These are phyloP conservation scores for Penicillium sp. DNA, from an alignment of 2,329 filamentous ascomycete species.

Conservation along the genomic window DNA sequence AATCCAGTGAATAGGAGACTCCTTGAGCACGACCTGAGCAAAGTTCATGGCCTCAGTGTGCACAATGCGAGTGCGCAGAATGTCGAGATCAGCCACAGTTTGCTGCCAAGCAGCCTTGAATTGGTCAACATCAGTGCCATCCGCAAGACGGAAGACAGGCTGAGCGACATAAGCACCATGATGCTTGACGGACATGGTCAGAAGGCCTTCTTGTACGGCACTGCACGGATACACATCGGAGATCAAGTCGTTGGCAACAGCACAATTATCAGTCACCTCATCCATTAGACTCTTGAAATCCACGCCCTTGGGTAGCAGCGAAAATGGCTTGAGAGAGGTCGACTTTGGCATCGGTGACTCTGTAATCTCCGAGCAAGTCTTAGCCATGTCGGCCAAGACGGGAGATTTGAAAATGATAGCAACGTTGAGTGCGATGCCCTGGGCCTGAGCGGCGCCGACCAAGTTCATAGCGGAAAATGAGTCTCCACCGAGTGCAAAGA, in stretches of 20 bases:
- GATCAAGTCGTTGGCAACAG: constrained; percentile 29
- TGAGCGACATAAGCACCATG: constrained; percentile 50
- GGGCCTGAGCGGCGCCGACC: constrained; percentile 41
- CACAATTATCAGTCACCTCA: constrained; percentile 32
- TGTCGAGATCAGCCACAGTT: constrained; percentile 45
- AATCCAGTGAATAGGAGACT: constrained; percentile 36
- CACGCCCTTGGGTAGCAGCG: constrained; percentile 24
- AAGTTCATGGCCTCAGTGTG: constrained; percentile 39
- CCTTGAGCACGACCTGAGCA: constrained; percentile 41
- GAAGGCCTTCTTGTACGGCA: constrained; percentile 45
- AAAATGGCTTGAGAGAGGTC: constrained; percentile 25
- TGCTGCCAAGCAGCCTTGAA: constrained; percentile 50
- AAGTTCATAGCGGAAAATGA: constrained; percentile 50
- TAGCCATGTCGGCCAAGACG: constrained; percentile 44
- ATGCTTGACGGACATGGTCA: constrained; percentile 50
- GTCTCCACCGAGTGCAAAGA: constrained; percentile 49
- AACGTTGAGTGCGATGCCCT: constrained; percentile 42
- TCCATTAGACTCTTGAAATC: constrained; percentile 23
- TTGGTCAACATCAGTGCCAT: constrained; percentile 38
- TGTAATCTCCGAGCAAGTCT: constrained; percentile 20
- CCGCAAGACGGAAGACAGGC: constrained; percentile 42
- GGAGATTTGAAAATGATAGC: constrained; percentile 47
- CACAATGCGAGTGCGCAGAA: constrained; percentile 50
- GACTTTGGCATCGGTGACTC: neutral
- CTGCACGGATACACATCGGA: constrained; percentile 46